These are phyloP conservation scores for Lactarius vividus DNA, from an alignment of 768 basidiomycete genomes.

Conservation along the genomic window DNA sequence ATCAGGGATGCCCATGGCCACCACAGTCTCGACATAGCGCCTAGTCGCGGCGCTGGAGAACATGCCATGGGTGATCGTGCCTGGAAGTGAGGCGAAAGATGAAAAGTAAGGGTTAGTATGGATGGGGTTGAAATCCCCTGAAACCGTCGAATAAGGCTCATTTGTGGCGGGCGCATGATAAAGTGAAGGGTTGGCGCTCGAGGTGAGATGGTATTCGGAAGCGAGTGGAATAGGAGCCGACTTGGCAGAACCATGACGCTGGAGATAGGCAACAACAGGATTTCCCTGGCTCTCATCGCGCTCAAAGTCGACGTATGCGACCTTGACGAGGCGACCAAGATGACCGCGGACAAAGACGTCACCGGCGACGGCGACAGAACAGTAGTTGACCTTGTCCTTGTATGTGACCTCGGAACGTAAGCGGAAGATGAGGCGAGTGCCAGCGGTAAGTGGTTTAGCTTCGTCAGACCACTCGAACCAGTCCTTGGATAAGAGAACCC, in stretches of 20 bases:
- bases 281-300: slow-evolving; percentile 90
- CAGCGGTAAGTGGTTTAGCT: slow-evolving; percentile 68
- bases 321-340: slow-evolving; percentile 83
- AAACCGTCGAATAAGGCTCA: slow-evolving; percentile 92
- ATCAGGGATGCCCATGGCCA: slow-evolving; percentile 88
- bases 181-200: slow-evolving; percentile 51
- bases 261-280: slow-evolving; percentile 88
- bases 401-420: slow-evolving; percentile 82
- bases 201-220: slow-evolving; percentile 84
- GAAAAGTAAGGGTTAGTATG: slow-evolving; percentile 99
- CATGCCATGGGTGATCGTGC: slow-evolving; percentile 97
- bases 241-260: slow-evolving; percentile 83
- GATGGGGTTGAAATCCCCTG: slow-evolving; percentile 98
- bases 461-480: slow-evolving; percentile 98
- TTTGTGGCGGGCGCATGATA: slow-evolving; percentile 90
- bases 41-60: slow-evolving; percentile 96
- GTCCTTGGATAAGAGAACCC: slow-evolving; percentile 91
- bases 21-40: slow-evolving; percentile 88
- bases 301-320: slow-evolving; percentile 83
- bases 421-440: slow-evolving; percentile 87
- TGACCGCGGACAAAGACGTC: slow-evolving; percentile 87
- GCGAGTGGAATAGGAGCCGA: slow-evolving; percentile 75
- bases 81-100: slow-evolving; percentile 86
- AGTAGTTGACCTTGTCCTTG: slow-evolving; percentile 86
- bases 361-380: slow-evolving; percentile 77